These are phyloP conservation scores for Daucus carota DNA, from an alignment of 129 eudicot species.

Conservation along the genomic window DNA sequence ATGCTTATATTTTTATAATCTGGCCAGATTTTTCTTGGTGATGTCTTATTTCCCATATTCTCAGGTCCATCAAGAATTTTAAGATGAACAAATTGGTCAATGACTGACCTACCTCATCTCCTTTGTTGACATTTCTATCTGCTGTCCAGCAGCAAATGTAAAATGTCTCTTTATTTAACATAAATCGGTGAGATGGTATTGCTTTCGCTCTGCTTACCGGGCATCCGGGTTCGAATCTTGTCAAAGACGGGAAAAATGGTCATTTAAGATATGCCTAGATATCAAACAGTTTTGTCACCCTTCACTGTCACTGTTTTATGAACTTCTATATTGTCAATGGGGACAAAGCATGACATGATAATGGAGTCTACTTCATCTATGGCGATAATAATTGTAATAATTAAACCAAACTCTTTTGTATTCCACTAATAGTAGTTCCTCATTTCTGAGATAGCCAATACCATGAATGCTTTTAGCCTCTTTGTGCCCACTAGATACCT, in stretches of 20 bases:
- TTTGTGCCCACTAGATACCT: constrained; percentile 4
- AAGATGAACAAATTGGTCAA: background rate
- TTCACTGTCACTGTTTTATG: background rate
- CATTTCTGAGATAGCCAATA: background rate
- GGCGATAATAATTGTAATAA: background rate
- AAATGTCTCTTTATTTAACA: background rate
- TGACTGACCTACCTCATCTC: background rate
- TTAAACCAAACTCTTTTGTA: background rate
- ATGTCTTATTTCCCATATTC: background rate
- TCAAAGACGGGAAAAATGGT: no score
- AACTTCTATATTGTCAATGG: constrained; percentile 12
- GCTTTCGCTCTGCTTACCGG: no score
- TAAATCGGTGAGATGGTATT: no score
- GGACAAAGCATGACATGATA: constrained; percentile 1
- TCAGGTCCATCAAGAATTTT: background rate
- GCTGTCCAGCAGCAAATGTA: background rate
- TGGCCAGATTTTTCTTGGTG: background rate
- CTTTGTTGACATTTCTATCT: background rate
- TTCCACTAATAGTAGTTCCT: background rate
- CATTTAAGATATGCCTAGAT: background rate
- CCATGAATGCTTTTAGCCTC: background rate
- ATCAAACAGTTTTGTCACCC: background rate
- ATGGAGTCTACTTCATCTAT: constrained; percentile 23
- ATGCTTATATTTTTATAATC: background rate
- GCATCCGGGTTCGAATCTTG: no score